A percentile compares a stretch with the other conserved stretches of the same genome.
phyloP scores from a whole-genome alignment of 2,329 filamentous ascomycete genomes.

The Ceratocystis colombiana region DNA sequence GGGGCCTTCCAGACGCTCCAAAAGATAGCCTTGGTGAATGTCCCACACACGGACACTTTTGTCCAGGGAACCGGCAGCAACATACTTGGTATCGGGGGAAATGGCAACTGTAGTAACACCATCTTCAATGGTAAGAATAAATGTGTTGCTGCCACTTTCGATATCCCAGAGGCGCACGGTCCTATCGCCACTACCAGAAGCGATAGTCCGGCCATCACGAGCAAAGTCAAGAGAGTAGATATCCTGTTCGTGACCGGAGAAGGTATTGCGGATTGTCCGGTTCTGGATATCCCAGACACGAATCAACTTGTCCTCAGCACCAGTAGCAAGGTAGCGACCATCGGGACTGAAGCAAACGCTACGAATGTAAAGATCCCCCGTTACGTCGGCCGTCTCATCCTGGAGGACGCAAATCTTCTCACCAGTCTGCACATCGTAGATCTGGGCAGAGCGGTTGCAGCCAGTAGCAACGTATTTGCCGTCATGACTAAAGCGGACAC shows the following conservation, averaged over 20 bases:
- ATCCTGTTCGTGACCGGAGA: slow-evolving; percentile 95
- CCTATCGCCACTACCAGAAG: slow-evolving; percentile 87
- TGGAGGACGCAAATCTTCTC: slow-evolving; percentile 82
- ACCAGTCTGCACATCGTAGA: slow-evolving; percentile 84
- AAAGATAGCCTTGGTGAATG: slow-evolving; percentile 69
- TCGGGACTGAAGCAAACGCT: slow-evolving; percentile 99
- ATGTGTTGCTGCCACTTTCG: slow-evolving; percentile 67
- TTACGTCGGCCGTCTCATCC: slow-evolving; percentile 76
- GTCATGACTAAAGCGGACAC: slow-evolving; percentile 90
- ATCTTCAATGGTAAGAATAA: slow-evolving; percentile 87
- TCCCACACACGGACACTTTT: slow-evolving; percentile 99
- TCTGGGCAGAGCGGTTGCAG: slow-evolving; percentile 98
- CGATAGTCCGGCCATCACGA: slow-evolving; percentile 84
- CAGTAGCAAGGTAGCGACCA: slow-evolving; percentile 84
- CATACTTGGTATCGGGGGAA: slow-evolving; percentile 85
- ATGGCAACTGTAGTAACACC: slow-evolving; percentile 96
- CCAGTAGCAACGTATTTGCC: slow-evolving; percentile 94
- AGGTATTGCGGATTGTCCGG: slow-evolving; percentile 79
- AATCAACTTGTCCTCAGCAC: slow-evolving; percentile 95
- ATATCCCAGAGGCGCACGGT: slow-evolving; percentile 97
- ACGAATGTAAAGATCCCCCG: slow-evolving; percentile 89
- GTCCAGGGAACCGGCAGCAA: slow-evolving; percentile 88
- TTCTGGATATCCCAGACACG: slow-evolving; percentile 88
- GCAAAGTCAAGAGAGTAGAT: slow-evolving; percentile 97
- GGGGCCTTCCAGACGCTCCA: slow-evolving; percentile 84